phyloP scores from a whole-genome alignment of 176 grass and related monocot species.

The Rhynchospora breviuscula region DNA sequence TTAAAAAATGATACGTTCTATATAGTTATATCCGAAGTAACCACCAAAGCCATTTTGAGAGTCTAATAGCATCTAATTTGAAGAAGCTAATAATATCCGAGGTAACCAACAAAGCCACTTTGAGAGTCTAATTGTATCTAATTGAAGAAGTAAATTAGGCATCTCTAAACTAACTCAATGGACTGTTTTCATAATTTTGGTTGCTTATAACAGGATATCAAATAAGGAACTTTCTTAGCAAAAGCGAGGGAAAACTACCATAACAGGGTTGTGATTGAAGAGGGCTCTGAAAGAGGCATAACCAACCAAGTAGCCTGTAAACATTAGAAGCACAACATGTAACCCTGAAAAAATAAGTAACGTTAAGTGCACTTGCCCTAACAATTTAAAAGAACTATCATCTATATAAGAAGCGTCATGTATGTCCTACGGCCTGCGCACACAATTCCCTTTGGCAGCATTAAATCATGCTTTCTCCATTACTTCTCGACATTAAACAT shows the following conservation, averaged over 20 bases:
- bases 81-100: background rate
- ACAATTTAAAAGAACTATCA: background rate
- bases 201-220: background rate
- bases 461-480: background rate
- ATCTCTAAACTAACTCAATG: background rate
- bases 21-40: background rate
- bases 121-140: background rate
- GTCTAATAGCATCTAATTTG: background rate
- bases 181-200: background rate
- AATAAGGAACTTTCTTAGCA: background rate
- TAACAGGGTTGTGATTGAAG: constrained; percentile 64
- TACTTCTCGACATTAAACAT: background rate
- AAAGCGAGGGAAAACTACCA: constrained; percentile 46
- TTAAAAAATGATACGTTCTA: background rate
- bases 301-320: constrained; percentile 90
- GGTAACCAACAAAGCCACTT: background rate
- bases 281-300: constrained; percentile 68
- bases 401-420: too few relatives aligned
- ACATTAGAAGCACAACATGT: constrained; percentile 79
- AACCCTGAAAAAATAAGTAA: constrained; percentile 40
- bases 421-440: too few relatives aligned
- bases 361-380: background rate
- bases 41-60: background rate
- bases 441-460: too few relatives aligned
- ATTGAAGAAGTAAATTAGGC: background rate